Evolutionary conservation across 2,329 filamentous ascomycete genomes (phyloP).

Genomic region (Penicillium fuscoglaucum): DNA sequence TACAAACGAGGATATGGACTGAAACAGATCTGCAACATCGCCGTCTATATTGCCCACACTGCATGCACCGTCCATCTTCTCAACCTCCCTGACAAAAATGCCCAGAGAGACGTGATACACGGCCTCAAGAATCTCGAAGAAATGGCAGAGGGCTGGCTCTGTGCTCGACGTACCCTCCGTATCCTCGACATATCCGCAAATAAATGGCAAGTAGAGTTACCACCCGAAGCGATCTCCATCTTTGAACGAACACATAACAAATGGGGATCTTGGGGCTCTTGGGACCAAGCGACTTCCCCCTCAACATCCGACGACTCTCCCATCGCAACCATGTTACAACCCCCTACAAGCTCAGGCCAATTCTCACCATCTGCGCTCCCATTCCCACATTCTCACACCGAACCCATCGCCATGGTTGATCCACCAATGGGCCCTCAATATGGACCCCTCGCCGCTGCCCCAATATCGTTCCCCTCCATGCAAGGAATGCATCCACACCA

Average conservation of each 20-base stretch:
- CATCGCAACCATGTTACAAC: constrained; percentile 16
- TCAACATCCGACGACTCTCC: constrained; percentile 31
- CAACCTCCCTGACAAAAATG: constrained; percentile 89
- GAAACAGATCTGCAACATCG: constrained; percentile 93
- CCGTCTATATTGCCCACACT: constrained; percentile 91
- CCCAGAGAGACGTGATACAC: constrained; percentile 83
- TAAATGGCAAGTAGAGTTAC: constrained; percentile 88
- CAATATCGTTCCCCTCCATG: constrained; percentile 24
- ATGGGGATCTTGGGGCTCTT: constrained; percentile 67
- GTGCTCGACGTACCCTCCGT: constrained; percentile 77
- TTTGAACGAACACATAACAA: constrained; percentile 77
- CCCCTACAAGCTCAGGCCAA: constrained; percentile 20
- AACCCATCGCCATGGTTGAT: constrained; percentile 14
- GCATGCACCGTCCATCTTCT: constrained; percentile 93
- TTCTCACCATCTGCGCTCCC: constrained; percentile 17
- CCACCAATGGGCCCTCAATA: constrained; percentile 20
- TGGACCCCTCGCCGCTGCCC: constrained; percentile 5
- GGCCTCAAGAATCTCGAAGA: constrained; percentile 91
- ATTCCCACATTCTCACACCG: constrained; percentile 6
- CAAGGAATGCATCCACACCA: constrained; percentile 22
- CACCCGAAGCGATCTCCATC: constrained; percentile 75
- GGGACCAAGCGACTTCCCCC: constrained; percentile 43
- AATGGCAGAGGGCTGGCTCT: constrained; percentile 92
- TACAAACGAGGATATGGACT: constrained; percentile 92
- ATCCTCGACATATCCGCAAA: constrained; percentile 81